phyloP scores from a whole-genome alignment of 2,329 filamentous ascomycete genomes.

The Fusarium scirpi region DNA sequence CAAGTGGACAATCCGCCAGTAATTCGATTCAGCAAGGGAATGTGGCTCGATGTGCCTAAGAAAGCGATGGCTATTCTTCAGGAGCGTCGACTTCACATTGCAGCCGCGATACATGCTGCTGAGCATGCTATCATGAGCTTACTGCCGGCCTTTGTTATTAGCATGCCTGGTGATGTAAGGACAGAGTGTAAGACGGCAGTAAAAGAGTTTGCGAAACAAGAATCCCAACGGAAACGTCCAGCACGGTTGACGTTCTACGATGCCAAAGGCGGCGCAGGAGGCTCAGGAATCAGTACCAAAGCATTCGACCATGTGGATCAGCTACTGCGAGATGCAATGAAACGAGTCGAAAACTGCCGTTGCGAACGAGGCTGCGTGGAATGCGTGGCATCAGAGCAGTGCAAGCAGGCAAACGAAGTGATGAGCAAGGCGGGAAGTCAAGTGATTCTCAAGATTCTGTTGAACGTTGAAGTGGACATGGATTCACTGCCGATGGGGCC shows the following conservation, averaged over 20 bases:
- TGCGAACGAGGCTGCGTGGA: constrained; percentile 88
- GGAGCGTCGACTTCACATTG: constrained; percentile 79
- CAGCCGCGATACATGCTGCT: constrained; percentile 91
- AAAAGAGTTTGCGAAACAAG: constrained; percentile 84
- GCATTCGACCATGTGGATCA: constrained; percentile 93
- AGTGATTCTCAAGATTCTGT: constrained; percentile 81
- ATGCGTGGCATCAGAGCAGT: constrained; percentile 87
- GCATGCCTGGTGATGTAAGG: constrained; percentile 88
- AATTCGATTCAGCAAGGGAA: constrained; percentile 84
- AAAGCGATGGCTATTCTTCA: constrained; percentile 82
- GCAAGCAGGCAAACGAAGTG: constrained; percentile 87
- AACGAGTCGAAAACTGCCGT: constrained; percentile 79
- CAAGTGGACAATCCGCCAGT: constrained; percentile 95
- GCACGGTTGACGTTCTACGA: constrained; percentile 95
- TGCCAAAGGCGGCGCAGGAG: constrained; percentile 85
- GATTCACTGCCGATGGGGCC: constrained; percentile 88
- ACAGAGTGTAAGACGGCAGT: constrained; percentile 92
- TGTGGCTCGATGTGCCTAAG: constrained; percentile 95
- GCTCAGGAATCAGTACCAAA: constrained; percentile 89
- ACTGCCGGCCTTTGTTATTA: constrained; percentile 91
- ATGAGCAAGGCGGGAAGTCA: constrained; percentile 92
- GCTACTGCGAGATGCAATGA: constrained; percentile 79
- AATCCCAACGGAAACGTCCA: constrained; percentile 81
- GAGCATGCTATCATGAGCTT: constrained; percentile 90
- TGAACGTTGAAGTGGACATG: constrained; percentile 83